phyloP scores from a whole-genome alignment of 306 rosid species.

The Gleditsia sinensis region DNA sequence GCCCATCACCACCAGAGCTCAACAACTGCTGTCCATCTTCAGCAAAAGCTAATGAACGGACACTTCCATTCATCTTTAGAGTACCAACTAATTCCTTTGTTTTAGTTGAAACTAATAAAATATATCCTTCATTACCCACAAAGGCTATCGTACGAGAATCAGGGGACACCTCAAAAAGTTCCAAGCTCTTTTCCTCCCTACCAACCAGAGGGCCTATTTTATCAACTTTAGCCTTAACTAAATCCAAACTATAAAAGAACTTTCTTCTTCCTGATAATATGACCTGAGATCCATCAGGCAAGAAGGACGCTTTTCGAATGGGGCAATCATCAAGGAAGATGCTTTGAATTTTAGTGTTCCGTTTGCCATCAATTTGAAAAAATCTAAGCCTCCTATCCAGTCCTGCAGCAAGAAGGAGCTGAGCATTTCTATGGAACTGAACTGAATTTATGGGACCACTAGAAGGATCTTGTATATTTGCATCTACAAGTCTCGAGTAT shows the following conservation, averaged over 20 bases:
- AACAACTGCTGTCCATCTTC: slow-evolving; percentile 72
- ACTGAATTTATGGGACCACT: slow-evolving; percentile 71
- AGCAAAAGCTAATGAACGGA: slow-evolving; percentile 78
- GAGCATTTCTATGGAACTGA: slow-evolving; percentile 84
- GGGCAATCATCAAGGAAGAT: slow-evolving; percentile 88
- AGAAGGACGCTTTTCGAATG: slow-evolving; percentile 71
- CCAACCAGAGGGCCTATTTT: slow-evolving; percentile 90
- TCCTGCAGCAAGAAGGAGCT: slow-evolving; percentile 82
- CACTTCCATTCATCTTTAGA: slow-evolving; percentile 89
- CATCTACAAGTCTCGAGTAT: slow-evolving; percentile 73
- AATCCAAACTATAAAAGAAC: slow-evolving; percentile 77
- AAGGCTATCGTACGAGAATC: slow-evolving; percentile 86
- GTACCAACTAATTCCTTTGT: slow-evolving; percentile 84
- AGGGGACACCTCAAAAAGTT: slow-evolving; percentile 80
- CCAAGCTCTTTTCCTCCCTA: slow-evolving; percentile 95
- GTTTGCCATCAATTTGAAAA: slow-evolving; percentile 87
- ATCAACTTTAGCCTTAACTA: slow-evolving; percentile 77
- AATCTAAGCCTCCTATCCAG: slow-evolving; percentile 77
- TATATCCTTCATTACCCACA: slow-evolving; percentile 89
- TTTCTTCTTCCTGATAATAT: slow-evolving; percentile 82
- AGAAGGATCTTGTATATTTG: slow-evolving; percentile 75
- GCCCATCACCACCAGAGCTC: slow-evolving; percentile 90
- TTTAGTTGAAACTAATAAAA: slow-evolving; percentile 82
- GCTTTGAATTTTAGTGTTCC: slow-evolving; percentile 84
- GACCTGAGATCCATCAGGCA: slow-evolving; percentile 93